These are phyloP conservation scores for Plasmodium fragile DNA, from an alignment of 169 alveolate species.

Conservation along the genomic window DNA sequence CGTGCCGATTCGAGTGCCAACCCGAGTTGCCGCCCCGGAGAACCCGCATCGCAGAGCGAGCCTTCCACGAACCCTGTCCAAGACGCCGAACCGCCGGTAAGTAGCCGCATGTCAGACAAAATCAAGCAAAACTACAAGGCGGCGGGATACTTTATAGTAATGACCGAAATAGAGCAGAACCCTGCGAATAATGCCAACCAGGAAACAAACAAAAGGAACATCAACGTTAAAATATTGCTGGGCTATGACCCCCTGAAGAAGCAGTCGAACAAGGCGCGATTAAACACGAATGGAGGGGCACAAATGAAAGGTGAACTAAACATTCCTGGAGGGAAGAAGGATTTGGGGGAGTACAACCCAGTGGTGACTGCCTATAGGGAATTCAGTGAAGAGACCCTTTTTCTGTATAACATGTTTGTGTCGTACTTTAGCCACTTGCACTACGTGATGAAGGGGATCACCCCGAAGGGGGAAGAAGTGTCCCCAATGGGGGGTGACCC, in stretches of 20 bases:
- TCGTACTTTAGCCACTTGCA: conserved; percentile 33
- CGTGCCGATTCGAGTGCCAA: not conserved
- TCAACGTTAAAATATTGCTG: conserved; percentile 26
- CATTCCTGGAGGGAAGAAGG: conserved; percentile 38
- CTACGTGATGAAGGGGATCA: conserved; percentile 10
- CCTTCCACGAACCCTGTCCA: not conserved
- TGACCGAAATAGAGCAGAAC: not conserved
- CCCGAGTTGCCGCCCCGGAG: not conserved
- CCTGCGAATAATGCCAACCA: not conserved
- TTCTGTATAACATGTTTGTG: conserved; percentile 31
- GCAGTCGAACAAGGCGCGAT: not conserved
- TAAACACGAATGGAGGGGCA: not conserved
- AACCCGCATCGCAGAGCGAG: not conserved
- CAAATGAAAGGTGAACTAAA: conserved; percentile 16
- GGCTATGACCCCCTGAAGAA: conserved; percentile 48
- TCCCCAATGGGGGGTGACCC: too few relatives aligned
- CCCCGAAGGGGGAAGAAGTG: not conserved
- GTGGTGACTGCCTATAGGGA: conserved; percentile 50
- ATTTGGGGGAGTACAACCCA: conserved; percentile 2
- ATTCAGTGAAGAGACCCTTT: conserved; percentile 51
- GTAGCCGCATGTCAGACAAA: not conserved
- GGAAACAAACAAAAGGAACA: conserved; percentile 6
- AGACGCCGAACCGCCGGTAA: not conserved
- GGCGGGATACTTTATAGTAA: conserved; percentile 28
- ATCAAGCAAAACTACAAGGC: conserved; percentile 20